phyloP scores from a whole-genome alignment of 2,329 filamentous ascomycete genomes.

The Diaporthe citrichinensis region DNA sequence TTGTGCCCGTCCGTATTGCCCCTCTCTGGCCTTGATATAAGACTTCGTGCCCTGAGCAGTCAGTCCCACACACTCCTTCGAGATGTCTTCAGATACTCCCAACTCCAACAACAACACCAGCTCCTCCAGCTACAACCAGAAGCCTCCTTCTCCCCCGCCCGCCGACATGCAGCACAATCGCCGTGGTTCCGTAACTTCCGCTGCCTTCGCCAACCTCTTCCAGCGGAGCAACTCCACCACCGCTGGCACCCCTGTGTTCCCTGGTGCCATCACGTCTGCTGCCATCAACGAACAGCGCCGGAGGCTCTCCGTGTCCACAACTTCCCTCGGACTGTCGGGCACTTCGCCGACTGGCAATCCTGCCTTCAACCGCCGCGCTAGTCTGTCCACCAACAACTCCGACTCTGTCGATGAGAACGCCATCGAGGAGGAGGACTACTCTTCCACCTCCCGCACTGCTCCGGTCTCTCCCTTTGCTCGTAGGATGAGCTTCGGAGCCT shows the following conservation, averaged over 20 bases:
- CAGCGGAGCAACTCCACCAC: conserved; percentile 66
- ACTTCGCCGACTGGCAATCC: conserved; percentile 72
- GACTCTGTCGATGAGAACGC: conserved; percentile 80
- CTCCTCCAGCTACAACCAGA: conserved; percentile 48
- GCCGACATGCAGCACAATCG: conserved; percentile 56
- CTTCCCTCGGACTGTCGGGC: conserved; percentile 76
- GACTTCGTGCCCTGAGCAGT: conserved; percentile 15
- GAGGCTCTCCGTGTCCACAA: conserved; percentile 77
- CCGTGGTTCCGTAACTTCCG: conserved; percentile 70
- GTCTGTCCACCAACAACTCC: conserved; percentile 77
- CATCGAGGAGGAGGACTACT: conserved; percentile 76
- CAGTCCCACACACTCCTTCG: conserved; percentile 33
- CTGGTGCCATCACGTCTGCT: conserved; percentile 58
- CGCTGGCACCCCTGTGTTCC: conserved; percentile 60
- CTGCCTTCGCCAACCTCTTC: conserved; percentile 72
- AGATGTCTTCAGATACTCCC: conserved; percentile 50
- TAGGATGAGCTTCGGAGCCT: conserved; percentile 89
- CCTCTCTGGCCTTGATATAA: conserved; percentile 29
- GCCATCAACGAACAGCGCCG: conserved; percentile 71
- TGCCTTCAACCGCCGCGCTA: conserved; percentile 71
- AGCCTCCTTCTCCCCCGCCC: conserved; percentile 47
- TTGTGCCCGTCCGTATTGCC: background rate
- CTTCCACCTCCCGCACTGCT: conserved; percentile 66
- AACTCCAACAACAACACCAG: conserved; percentile 47
- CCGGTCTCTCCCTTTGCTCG: conserved; percentile 83